Base-by-base conservation (phyloP, 371 early-diverging fungal species). In the Mucor piriformis region DNA sequence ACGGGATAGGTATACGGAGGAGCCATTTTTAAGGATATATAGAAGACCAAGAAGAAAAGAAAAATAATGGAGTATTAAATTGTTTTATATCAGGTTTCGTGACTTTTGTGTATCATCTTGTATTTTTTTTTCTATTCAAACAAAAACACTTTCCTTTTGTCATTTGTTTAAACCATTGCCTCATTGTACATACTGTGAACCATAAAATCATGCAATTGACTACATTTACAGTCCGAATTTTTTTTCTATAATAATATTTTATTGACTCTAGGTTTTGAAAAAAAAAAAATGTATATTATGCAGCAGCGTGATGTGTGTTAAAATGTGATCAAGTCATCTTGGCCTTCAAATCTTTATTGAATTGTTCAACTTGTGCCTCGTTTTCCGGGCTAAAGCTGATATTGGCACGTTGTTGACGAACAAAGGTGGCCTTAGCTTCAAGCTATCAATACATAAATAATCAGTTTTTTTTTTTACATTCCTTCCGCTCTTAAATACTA, bases 321-420 rank as follows among this genome's bases (percentile, higher is more conserved):
- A 29, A 29, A 29, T 29, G 29, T 29, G 29, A 29, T 47, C 42
- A 54, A 15, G 50, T 62, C 50, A 62, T 55, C 25, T 77, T 73
- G 18, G 72, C 57, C 43, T 62, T 55, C 6, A 70, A 47, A 29
- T 72, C 61, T 44, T 57, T 64, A 61, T 81, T 69, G 50, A 86
- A 87, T 53, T 68, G 53, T 47, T 66, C 76, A 48, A 86, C 79
- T 54, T 78, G 67, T 0, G 72, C 63, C 27, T 77, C 67, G 62
- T 92, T 82, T 7, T 79, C 73, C 3, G 92, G 92, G 37, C 85
- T 76, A 59, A 90, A 92, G 23, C 85, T 86, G 33, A 87, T 83
- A 60, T 57, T 57, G 13, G 40, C 27, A 20, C 93, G 83, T 61
- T 83, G 73, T 46, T 77, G 73, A 63, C 88, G 84, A 47, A 95